Conservation (phyloP, 73 alveolate species). For the Urostyla sp. region DNA sequence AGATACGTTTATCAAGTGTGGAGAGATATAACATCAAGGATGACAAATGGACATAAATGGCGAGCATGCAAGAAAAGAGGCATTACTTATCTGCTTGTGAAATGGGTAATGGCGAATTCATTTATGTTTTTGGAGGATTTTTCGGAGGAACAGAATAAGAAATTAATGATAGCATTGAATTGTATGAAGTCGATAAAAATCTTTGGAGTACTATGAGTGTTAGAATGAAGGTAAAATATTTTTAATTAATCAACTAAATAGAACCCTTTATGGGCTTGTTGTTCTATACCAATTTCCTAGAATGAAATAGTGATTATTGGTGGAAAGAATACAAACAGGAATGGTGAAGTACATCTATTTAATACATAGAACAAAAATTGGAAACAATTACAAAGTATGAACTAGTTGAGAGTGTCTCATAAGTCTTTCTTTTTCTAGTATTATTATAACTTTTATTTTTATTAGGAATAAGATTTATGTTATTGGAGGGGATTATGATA, state of each 20-base stretch:
- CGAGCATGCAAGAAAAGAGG: conserved; percentile 58
- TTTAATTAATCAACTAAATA: too few species aligned
- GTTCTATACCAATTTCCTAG: conserved; percentile 44
- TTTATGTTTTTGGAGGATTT: conserved; percentile 68
- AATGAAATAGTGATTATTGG: conserved; percentile 52
- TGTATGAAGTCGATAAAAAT: conserved; percentile 35
- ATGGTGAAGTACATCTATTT: conserved; percentile 59
- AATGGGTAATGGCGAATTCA: conserved; percentile 43
- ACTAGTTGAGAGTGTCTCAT: conserved; percentile 43
- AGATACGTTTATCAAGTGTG: conserved; percentile 38
- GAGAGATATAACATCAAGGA: conserved; percentile 41
- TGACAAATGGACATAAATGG: conserved; percentile 51
- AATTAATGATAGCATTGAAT: conserved; percentile 52
- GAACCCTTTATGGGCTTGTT: conserved; percentile 63
- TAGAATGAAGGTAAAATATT: too few species aligned
- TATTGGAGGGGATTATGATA: conserved; percentile 52
- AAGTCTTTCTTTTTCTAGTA: conserved; percentile 33
- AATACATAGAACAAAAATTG: conserved; percentile 40
- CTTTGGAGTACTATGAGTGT: conserved; percentile 43
- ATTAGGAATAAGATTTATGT: conserved; percentile 38
- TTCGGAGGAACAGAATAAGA: conserved; percentile 53
- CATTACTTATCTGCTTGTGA: conserved; percentile 52
- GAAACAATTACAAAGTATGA: conserved; percentile 50
- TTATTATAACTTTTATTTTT: neutral
- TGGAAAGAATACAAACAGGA: conserved; percentile 58